Conservation (phyloP, 179 eudicot species). For the Dionaea muscipula region DNA sequence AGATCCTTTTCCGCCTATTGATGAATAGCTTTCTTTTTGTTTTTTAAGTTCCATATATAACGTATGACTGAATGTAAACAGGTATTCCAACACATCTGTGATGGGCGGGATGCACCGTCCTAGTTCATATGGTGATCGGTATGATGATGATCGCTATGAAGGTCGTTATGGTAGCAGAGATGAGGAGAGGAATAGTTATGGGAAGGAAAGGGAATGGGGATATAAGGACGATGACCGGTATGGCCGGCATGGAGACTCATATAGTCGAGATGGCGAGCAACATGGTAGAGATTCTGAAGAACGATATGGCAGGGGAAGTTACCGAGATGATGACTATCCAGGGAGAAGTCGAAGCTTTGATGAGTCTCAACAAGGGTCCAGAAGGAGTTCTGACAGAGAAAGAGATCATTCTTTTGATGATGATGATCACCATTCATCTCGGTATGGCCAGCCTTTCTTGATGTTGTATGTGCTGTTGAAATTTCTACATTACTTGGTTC, state of each 20-base stretch:
- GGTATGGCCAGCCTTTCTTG: slow-evolving; percentile 29
- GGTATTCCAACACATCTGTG: slow-evolving; percentile 59
- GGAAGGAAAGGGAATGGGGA: slow-evolving; percentile 68
- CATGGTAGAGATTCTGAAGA: slow-evolving; percentile 60
- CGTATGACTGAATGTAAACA: slow-evolving; percentile 16
- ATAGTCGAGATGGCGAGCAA: slow-evolving; percentile 51
- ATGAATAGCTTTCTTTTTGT: not conserved
- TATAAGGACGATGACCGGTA: slow-evolving; percentile 50
- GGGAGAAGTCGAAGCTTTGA: slow-evolving; percentile 64
- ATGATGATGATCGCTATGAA: slow-evolving; percentile 48
- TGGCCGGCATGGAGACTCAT: slow-evolving; percentile 51
- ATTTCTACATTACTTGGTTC: not conserved
- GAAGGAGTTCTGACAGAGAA: slow-evolving; percentile 75
- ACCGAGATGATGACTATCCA: slow-evolving; percentile 62
- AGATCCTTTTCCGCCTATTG: no score
- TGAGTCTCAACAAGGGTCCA: slow-evolving; percentile 48
- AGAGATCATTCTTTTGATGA: slow-evolving; percentile 61
- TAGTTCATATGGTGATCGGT: slow-evolving; percentile 50
- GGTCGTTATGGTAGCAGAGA: slow-evolving; percentile 46
- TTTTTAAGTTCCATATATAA: not conserved
- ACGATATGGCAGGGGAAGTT: slow-evolving; percentile 47
- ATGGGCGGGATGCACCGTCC: slow-evolving; percentile 68
- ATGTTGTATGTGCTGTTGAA: not conserved
- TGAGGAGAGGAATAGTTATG: slow-evolving; percentile 76
- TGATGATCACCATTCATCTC: slow-evolving; percentile 71